phyloP scores from a whole-genome alignment of 352 stramenopile species.

The Globisporangium cystogenes region DNA sequence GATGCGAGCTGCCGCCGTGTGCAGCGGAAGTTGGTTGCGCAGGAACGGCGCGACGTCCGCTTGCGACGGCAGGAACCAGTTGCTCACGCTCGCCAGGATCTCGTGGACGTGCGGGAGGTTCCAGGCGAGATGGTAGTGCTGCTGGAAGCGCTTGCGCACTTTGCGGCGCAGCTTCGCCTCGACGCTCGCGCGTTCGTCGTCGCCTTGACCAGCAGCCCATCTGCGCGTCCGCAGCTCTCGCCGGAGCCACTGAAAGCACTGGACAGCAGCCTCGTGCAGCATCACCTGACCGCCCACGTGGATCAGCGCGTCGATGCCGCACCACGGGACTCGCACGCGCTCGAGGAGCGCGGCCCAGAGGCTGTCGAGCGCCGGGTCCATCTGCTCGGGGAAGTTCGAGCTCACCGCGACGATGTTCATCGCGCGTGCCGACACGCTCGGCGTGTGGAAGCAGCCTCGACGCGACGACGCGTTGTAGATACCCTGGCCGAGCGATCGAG shows the following conservation, averaged over 20 bases:
- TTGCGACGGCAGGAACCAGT: constrained; percentile 60
- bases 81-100: constrained; percentile 49
- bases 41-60: constrained; percentile 60
- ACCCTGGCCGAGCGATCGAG: constrained; percentile 20
- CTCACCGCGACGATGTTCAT: constrained; percentile 62
- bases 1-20: not conserved
- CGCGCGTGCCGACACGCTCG: constrained; percentile 10
- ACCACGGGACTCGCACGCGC: constrained; percentile 50
- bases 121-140: constrained; percentile 63
- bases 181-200: not conserved
- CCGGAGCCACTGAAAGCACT: constrained; percentile 55
- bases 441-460: constrained; percentile 61
- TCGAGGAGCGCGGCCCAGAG: constrained; percentile 50
- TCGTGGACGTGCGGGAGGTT: constrained; percentile 61
- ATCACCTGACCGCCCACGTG: constrained; percentile 72
- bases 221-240: constrained; percentile 21
- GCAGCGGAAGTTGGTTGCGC: constrained; percentile 15
- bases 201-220: not conserved
- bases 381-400: constrained; percentile 60
- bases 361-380: constrained; percentile 47
- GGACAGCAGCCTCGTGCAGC: constrained; percentile 56
- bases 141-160: constrained; percentile 57
- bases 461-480: constrained; percentile 45
- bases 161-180: constrained; percentile 19
- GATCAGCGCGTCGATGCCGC: constrained; percentile 61